Conservation (phyloP, 768 basidiomycete genomes). For the Podaxis sp. region DNA sequence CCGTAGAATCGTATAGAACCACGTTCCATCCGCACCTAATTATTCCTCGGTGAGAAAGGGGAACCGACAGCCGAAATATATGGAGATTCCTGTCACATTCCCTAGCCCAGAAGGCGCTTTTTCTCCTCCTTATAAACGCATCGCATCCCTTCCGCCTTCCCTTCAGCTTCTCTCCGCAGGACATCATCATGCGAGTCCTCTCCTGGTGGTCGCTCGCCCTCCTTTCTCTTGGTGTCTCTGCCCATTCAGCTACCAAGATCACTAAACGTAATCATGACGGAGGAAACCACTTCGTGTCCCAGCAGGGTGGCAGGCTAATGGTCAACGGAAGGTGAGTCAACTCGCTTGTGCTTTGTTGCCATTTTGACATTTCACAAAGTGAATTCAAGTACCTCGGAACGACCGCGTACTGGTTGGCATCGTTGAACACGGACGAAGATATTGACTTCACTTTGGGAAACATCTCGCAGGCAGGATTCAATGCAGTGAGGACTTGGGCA, state of each 20-base stretch:
- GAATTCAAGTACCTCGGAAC: slow-evolving; percentile 41
- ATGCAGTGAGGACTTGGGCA: slow-evolving; percentile 67
- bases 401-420: slow-evolving; percentile 66
- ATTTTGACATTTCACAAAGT: slow-evolving; percentile 20
- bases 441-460: slow-evolving; percentile 57
- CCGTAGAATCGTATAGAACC: background rate
- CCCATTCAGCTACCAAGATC: slow-evolving; percentile 26
- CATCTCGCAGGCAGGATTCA: slow-evolving; percentile 56
- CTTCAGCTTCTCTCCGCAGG: slow-evolving; percentile 7
- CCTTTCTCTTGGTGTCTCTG: slow-evolving; percentile 21
- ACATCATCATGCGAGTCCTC: slow-evolving; percentile 17
- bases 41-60: background rate
- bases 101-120: background rate
- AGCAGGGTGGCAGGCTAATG: slow-evolving; percentile 43
- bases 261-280: slow-evolving; percentile 25
- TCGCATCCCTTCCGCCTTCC: background rate
- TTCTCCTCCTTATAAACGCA: slow-evolving; percentile 4
- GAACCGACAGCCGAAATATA: background rate
- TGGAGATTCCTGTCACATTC: background rate
- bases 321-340: slow-evolving; percentile 52
- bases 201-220: slow-evolving; percentile 22
- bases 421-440: slow-evolving; percentile 53
- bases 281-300: slow-evolving; percentile 40
- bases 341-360: background rate
- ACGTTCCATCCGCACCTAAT: background rate